A percentile compares a stretch with the other conserved stretches of the same genome.
Evolutionary conservation across 352 stramenopile species (phyloP).

Genomic region (Thalassiosira hispida): DNA sequence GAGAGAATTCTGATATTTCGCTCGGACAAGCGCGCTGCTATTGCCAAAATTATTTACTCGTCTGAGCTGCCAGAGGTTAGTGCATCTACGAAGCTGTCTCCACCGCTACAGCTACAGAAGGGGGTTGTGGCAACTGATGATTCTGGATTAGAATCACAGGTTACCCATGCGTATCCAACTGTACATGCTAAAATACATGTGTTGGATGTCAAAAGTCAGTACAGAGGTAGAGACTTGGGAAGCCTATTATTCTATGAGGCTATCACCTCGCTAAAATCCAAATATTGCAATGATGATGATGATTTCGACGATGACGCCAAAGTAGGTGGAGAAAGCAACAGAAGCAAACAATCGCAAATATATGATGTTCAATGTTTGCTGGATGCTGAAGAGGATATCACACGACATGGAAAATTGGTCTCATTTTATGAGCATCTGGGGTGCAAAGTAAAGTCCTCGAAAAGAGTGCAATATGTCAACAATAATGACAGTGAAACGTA

Average conservation of each 20-base stretch:
- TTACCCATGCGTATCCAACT: background rate
- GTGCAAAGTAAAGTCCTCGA: conserved; percentile 48
- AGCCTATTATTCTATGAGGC: conserved; percentile 65
- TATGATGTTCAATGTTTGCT: conserved; percentile 59
- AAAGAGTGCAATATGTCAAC: conserved; percentile 66
- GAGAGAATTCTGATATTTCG: conserved; percentile 70
- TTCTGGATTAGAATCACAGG: background rate
- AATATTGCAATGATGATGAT: conserved; percentile 44
- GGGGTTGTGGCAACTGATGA: background rate
- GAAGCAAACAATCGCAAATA: conserved; percentile 15
- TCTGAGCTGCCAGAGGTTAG: conserved; percentile 16
- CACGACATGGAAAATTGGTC: conserved; percentile 65
- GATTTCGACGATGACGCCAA: conserved; percentile 21
- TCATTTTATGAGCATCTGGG: conserved; percentile 59
- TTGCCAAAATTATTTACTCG: conserved; percentile 77
- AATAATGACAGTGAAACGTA: conserved; percentile 74
- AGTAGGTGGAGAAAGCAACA: background rate
- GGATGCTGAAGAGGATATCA: conserved; percentile 71
- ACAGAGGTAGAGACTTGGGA: conserved; percentile 67
- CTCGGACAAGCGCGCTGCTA: conserved; percentile 56
- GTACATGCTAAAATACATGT: conserved; percentile 67
- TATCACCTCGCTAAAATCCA: conserved; percentile 45
- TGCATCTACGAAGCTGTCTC: background rate
- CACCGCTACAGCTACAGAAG: background rate
- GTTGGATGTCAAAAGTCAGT: conserved; percentile 62